These are phyloP conservation scores for Raddia guianensis DNA, from an alignment of 176 grass and related monocot genomes.

Conservation along the genomic window DNA sequence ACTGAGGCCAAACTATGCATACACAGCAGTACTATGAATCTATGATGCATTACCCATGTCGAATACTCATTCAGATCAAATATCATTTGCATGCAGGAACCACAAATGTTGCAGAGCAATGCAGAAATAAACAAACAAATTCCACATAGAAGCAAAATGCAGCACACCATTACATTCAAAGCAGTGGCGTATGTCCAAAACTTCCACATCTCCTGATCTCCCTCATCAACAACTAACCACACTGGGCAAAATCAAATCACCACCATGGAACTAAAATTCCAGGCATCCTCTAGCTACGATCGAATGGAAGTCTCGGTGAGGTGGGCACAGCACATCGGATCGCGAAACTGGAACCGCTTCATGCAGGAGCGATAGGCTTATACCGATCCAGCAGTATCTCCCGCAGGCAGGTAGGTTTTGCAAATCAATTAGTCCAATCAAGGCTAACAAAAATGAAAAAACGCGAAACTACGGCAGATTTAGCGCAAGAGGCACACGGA, in stretches of 20 bases:
- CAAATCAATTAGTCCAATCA: neutral
- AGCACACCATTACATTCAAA: neutral
- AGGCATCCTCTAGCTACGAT: neutral
- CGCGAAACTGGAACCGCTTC: neutral
- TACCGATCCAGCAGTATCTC: neutral
- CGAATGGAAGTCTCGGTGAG: neutral
- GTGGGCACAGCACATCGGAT: neutral
- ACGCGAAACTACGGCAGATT: too few species aligned
- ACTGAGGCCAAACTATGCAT: neutral
- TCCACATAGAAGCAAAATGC: neutral
- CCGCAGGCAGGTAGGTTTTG: neutral
- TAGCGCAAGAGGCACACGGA: neutral
- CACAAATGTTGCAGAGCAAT: neutral
- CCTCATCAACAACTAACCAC: neutral
- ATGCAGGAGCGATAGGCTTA: neutral
- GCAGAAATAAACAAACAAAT: neutral
- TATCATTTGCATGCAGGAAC: neutral
- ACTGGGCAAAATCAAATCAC: neutral
- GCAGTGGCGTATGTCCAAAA: neutral
- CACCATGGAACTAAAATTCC: neutral
- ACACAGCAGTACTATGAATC: neutral
- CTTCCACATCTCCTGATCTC: neutral
- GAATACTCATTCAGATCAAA: neutral
- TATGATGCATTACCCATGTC: neutral
- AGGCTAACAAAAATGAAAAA: neutral